Conservation (phyloP, 164 flowering plant genomes). For the Umbellularia californica region DNA sequence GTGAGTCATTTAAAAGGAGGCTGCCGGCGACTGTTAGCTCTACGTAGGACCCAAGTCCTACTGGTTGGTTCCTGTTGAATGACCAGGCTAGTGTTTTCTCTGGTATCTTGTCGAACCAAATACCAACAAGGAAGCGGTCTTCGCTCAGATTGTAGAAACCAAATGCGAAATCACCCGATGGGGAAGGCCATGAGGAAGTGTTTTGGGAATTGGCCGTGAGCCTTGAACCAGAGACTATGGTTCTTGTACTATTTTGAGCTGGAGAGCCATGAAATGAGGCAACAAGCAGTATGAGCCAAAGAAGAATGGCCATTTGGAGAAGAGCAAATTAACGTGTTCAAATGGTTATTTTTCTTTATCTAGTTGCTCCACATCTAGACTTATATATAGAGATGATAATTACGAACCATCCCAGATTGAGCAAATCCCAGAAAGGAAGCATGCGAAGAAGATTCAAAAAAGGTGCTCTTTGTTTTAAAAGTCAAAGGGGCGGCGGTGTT, state of each 20-base stretch:
- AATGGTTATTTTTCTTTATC: background rate
- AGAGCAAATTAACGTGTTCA: background rate
- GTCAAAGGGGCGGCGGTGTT: background rate
- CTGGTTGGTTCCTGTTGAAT: conserved; percentile 26
- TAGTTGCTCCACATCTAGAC: background rate
- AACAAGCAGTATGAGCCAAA: background rate
- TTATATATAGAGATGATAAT: background rate
- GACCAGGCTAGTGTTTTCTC: conserved; percentile 31
- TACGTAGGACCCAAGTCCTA: conserved; percentile 14
- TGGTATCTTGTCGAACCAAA: conserved; percentile 31
- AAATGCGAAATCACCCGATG: conserved; percentile 29
- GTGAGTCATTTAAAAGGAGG: conserved; percentile 11
- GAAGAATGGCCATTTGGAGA: background rate
- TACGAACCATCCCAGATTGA: too few species aligned
- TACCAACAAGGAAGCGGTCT: conserved; percentile 22
- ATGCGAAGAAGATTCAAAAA: background rate
- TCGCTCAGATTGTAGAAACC: conserved; percentile 24
- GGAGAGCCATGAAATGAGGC: background rate
- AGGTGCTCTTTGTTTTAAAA: background rate
- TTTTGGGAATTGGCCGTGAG: conserved; percentile 11
- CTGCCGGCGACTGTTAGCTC: conserved; percentile 11
- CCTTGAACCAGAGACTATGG: conserved; percentile 11
- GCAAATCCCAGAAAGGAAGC: background rate
- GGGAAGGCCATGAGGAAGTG: conserved; percentile 27
- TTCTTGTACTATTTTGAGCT: conserved; percentile 1